Evolutionary conservation across 257 asterid genomes (phyloP).

Genomic region (Knoxia roxburghii): DNA sequence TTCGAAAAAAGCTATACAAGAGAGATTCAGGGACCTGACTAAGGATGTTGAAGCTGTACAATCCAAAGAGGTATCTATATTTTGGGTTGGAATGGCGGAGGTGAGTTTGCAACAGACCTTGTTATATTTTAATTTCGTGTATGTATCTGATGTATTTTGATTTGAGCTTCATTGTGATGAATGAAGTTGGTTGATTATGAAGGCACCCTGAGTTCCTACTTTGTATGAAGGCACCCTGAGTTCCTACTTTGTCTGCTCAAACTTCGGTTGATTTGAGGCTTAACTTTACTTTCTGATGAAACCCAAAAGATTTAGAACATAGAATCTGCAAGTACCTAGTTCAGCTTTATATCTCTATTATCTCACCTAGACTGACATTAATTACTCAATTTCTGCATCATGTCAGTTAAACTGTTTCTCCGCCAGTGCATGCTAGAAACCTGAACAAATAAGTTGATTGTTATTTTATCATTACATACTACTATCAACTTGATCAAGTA

Average conservation of each 20-base stretch:
- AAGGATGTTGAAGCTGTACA: slow-evolving; percentile 68
- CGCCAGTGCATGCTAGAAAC: background rate
- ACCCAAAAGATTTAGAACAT: background rate
- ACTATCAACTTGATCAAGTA: background rate
- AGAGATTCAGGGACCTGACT: slow-evolving; percentile 57
- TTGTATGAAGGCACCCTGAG: too few relatives aligned
- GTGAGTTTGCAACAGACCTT: slow-evolving; percentile 31
- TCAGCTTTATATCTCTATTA: background rate
- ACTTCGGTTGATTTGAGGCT: too few relatives aligned
- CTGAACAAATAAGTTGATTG: background rate
- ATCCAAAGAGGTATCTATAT: slow-evolving; percentile 55
- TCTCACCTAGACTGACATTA: background rate
- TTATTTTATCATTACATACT: background rate
- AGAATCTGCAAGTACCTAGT: background rate
- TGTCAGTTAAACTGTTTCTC: background rate
- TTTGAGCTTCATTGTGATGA: background rate
- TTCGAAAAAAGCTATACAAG: slow-evolving; percentile 59
- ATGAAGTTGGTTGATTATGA: background rate
- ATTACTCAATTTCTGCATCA: background rate
- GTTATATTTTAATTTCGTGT: background rate
- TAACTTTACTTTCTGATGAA: background rate
- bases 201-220: too few relatives aligned
- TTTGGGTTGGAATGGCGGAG: slow-evolving; percentile 94
- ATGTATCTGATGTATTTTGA: background rate
- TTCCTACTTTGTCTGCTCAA: background rate